Conservation (phyloP, 1,284 basidiomycete genomes). For the Leccinum fuscescens region DNA sequence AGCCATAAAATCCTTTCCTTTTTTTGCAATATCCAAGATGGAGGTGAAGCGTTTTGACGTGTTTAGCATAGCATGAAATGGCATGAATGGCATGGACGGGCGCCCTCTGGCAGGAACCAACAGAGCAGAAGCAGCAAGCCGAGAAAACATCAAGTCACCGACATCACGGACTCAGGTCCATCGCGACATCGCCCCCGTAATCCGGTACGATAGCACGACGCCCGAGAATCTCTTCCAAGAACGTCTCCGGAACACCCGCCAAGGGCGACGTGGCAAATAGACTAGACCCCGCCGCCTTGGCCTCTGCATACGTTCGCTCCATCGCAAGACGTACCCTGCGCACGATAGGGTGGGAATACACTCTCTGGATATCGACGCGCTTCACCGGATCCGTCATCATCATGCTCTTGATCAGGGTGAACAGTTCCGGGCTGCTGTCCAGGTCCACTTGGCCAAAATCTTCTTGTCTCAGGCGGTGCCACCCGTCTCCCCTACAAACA, state of each 20-base stretch:
- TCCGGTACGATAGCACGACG: constrained; percentile 15
- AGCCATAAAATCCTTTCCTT: constrained; percentile 4
- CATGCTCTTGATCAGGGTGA: constrained; percentile 72
- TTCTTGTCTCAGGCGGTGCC: constrained; percentile 91
- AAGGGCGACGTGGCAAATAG: constrained; percentile 67
- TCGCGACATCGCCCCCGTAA: constrained; percentile 35
- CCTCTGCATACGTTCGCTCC: constrained; percentile 48
- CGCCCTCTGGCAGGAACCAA: neutral
- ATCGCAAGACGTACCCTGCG: constrained; percentile 63
- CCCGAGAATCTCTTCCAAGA: constrained; percentile 62
- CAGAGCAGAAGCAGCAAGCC: neutral
- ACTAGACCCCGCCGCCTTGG: constrained; percentile 39
- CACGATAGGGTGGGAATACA: constrained; percentile 71
- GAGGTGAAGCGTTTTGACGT: neutral
- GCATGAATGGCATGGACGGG: neutral
- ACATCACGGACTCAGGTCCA: constrained; percentile 41
- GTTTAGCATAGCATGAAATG: neutral
- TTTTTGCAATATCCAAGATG: constrained; percentile 27
- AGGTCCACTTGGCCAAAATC: constrained; percentile 90
- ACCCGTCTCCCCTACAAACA: constrained; percentile 73
- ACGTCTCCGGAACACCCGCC: constrained; percentile 54
- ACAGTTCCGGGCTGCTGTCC: constrained; percentile 70
- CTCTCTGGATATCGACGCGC: constrained; percentile 59
- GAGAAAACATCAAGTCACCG: neutral
- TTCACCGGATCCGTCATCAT: constrained; percentile 71